Conservation (phyloP, 176 grass and related monocot genomes). For the Avena eriantha region DNA sequence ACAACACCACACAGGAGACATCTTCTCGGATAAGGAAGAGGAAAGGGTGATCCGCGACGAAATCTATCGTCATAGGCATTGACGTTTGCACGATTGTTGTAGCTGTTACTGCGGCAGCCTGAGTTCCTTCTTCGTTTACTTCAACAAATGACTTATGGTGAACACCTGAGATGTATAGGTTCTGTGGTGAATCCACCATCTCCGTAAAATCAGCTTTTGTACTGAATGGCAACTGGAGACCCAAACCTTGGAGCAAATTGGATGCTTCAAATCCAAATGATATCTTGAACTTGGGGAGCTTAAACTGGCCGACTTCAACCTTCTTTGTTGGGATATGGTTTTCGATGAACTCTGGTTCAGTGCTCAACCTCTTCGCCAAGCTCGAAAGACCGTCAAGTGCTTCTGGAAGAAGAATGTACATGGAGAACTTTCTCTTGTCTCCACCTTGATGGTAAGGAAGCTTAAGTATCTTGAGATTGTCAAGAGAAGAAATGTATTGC, state of each 20-base stretch:
- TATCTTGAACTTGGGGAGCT: too few relatives aligned
- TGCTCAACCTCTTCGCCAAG: not conserved
- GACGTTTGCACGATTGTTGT: too few relatives aligned
- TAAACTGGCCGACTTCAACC: too few relatives aligned
- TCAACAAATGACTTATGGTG: not conserved
- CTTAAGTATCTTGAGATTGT: not conserved
- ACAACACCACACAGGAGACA: constrained; percentile 48
- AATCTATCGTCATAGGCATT: constrained; percentile 15
- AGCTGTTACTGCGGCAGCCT: not conserved
- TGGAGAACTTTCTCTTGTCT: not conserved
- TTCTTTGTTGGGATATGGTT: too few relatives aligned
- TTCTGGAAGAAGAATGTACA: constrained; percentile 18
- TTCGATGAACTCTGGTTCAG: too few relatives aligned
- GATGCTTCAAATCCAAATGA: too few relatives aligned
- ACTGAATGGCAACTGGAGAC: too few relatives aligned
- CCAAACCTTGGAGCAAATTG: too few relatives aligned
- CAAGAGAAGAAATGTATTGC: constrained; percentile 33
- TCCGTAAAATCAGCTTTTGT: not conserved
- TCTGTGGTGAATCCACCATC: not conserved
- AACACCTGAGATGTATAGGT: not conserved
- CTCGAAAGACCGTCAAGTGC: not conserved
- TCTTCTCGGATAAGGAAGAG: constrained; percentile 10
- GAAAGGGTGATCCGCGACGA: constrained; percentile 35
- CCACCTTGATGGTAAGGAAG: not conserved
- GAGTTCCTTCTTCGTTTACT: not conserved